These are phyloP conservation scores for Fusarium sp. DNA, from an alignment of 2,329 filamentous ascomycete genomes.

Conservation along the genomic window DNA sequence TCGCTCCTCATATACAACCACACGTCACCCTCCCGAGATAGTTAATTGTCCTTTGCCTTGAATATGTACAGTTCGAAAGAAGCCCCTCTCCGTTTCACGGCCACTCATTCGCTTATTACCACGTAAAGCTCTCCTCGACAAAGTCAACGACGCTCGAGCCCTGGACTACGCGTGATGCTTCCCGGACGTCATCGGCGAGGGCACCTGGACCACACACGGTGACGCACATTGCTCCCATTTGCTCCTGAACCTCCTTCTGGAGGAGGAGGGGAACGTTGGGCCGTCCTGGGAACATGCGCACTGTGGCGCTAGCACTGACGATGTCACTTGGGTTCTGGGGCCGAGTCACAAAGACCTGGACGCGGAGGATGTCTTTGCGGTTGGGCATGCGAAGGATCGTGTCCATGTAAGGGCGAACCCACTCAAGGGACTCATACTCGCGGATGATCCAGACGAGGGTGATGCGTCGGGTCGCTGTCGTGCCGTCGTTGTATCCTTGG, in stretches of 20 bases:
- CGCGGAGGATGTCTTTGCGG: conserved; percentile 83
- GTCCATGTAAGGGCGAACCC: conserved; percentile 90
- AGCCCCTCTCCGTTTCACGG: conserved; percentile 22
- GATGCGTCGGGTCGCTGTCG: conserved; percentile 82
- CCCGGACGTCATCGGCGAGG: conserved; percentile 80
- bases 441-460: conserved; percentile 94
- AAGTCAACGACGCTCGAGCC: conserved; percentile 77
- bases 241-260: conserved; percentile 82
- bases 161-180: conserved; percentile 73
- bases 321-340: conserved; percentile 88
- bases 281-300: conserved; percentile 92
- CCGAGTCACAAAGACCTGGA: conserved; percentile 91
- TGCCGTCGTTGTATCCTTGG: conserved; percentile 74
- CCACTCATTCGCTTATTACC: conserved; percentile 52
- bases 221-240: conserved; percentile 90
- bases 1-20: conserved; percentile 29
- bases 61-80: conserved; percentile 48
- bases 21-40: conserved; percentile 31
- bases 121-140: conserved; percentile 81
- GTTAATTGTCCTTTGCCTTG: conserved; percentile 31
- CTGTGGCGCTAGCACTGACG: conserved; percentile 78
- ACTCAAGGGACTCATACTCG: conserved; percentile 88
- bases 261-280: conserved; percentile 86
- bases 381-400: conserved; percentile 80
- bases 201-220: conserved; percentile 82